These are phyloP conservation scores for Dryadomyces quercus-mongolicae DNA, from an alignment of 2,329 filamentous ascomycete species.

Conservation along the genomic window DNA sequence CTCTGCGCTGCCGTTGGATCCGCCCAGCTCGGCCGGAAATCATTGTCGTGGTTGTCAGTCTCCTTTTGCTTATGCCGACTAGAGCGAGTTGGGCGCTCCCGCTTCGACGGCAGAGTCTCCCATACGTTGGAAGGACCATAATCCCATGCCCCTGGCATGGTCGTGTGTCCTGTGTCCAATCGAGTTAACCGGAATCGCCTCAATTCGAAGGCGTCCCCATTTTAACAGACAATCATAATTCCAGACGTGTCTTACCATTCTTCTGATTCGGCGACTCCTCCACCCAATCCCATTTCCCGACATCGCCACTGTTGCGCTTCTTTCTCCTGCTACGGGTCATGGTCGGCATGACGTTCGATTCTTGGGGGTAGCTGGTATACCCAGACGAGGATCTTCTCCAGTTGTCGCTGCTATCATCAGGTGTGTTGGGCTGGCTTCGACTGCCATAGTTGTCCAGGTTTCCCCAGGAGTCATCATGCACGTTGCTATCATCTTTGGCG, in stretches of 20 bases:
- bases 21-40: conserved; percentile 5
- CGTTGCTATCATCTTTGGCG: not conserved
- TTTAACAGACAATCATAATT: not conserved
- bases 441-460: not conserved
- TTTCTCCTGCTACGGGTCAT: not conserved
- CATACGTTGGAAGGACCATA: not conserved
- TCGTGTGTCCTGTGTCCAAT: not conserved
- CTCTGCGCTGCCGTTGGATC: conserved; percentile 12
- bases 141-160: conserved; percentile 7
- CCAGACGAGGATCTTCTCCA: not conserved
- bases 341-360: not conserved
- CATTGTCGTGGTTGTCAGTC: not conserved
- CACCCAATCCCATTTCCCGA: not conserved
- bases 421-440: not conserved
- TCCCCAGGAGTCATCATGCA: not conserved
- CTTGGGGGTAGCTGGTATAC: not conserved
- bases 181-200: too few relatives aligned
- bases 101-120: not conserved
- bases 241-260: not conserved
- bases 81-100: not conserved
- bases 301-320: not conserved
- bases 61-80: not conserved
- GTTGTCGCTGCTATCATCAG: not conserved
- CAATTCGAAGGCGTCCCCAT: not conserved
- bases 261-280: not conserved